These are phyloP conservation scores for Umbelopsis isabellina DNA, from an alignment of 192 early-diverging fungal species.

Conservation along the genomic window DNA sequence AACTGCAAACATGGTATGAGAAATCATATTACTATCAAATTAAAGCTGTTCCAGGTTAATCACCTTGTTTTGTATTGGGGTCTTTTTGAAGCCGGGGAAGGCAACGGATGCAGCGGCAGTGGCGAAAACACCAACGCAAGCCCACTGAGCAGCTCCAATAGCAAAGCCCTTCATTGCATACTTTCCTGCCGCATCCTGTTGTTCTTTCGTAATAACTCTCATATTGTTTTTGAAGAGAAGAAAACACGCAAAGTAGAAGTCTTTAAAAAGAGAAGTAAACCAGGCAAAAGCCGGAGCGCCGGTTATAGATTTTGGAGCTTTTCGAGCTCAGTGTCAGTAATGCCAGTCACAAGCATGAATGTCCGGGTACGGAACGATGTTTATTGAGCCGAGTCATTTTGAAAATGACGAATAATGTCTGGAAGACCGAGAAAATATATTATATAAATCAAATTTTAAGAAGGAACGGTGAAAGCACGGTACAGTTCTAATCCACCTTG, in stretches of 20 bases:
- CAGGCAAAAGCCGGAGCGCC: neutral
- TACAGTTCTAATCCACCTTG: constrained; percentile 49
- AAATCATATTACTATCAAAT: neutral
- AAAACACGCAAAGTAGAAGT: neutral
- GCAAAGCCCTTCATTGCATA: constrained; percentile 49
- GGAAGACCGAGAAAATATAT: neutral
- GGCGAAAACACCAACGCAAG: constrained; percentile 38
- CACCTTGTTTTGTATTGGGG: constrained; percentile 43
- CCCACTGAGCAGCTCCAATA: constrained; percentile 43
- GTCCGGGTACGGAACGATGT: no score
- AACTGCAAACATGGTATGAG: constrained; percentile 25
- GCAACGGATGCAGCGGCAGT: constrained; percentile 29
- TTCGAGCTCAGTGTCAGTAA: no score
- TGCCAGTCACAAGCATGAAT: no score
- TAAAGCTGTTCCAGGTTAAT: neutral
- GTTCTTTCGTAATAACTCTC: constrained; percentile 40
- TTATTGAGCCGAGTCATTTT: no score
- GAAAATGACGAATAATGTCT: no score
- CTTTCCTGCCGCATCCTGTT: constrained; percentile 37
- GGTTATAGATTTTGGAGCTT: no score
- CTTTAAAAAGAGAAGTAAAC: neutral
- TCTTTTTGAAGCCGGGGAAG: constrained; percentile 37
- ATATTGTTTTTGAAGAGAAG: neutral
- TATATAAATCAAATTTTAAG: constrained; percentile 1
- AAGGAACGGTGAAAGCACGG: constrained; percentile 46